phyloP scores from a whole-genome alignment of 1,284 basidiomycete species.

The Meira miltonrushii region DNA sequence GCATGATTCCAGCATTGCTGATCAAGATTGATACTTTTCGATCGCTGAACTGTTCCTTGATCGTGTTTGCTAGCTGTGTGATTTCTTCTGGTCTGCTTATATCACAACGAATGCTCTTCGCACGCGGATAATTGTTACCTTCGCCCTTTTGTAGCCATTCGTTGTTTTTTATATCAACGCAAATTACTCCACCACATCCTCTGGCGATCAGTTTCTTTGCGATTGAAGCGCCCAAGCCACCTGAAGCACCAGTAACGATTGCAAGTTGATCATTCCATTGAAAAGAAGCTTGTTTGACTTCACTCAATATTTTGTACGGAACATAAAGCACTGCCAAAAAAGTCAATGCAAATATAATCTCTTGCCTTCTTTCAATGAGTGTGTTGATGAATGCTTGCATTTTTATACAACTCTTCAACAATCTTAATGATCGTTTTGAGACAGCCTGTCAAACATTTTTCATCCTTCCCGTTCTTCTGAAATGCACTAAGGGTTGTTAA shows the following conservation, averaged over 20 bases:
- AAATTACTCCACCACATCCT: background rate
- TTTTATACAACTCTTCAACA: too few relatives aligned
- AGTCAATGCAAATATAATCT: too few relatives aligned
- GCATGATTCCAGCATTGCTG: slow-evolving; percentile 93
- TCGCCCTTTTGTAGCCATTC: background rate
- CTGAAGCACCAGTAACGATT: slow-evolving; percentile 4
- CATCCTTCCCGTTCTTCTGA: too few relatives aligned
- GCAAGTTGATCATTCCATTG: slow-evolving; percentile 5
- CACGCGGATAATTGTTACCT: background rate
- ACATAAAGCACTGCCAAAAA: background rate
- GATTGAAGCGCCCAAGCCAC: background rate
- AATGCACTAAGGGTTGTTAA: too few relatives aligned
- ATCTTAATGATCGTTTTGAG: too few relatives aligned
- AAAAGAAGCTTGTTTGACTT: background rate
- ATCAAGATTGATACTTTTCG: slow-evolving; percentile 66
- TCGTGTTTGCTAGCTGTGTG: background rate
- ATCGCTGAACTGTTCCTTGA: background rate
- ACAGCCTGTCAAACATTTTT: too few relatives aligned
- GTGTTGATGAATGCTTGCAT: too few relatives aligned
- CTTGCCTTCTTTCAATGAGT: too few relatives aligned
- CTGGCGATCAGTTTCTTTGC: background rate
- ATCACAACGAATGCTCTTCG: background rate
- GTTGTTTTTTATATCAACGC: background rate
- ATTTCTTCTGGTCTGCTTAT: background rate
- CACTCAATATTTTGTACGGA: background rate